phyloP scores from a whole-genome alignment of 1,139 yeast species.

The Sugiyamaella japonica region DNA sequence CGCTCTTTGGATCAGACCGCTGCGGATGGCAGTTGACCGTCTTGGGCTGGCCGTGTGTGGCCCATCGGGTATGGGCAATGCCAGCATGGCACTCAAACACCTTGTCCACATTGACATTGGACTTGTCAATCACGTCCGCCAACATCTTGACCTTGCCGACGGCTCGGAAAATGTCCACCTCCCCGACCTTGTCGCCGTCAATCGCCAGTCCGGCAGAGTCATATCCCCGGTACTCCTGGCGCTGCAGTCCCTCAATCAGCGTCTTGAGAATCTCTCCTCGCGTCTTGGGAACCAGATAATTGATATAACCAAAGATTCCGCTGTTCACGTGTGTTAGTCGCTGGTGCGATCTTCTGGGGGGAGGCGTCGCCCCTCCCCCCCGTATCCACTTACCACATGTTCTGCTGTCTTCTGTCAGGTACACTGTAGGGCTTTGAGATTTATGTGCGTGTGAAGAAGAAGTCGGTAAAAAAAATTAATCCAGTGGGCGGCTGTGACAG shows the following conservation, averaged over 20 bases:
- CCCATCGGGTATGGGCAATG: slow-evolving; percentile 99
- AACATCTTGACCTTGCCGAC: slow-evolving; percentile 90
- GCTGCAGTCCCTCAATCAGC: slow-evolving; percentile 85
- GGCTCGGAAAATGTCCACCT: slow-evolving; percentile 70
- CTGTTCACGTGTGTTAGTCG: slow-evolving; percentile 38
- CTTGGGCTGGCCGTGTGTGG: slow-evolving; percentile 96
- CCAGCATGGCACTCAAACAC: slow-evolving; percentile 86
- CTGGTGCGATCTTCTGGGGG: not conserved
- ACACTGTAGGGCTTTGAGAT: not conserved
- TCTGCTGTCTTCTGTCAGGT: not conserved
- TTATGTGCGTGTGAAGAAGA: not conserved
- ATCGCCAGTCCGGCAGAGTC: slow-evolving; percentile 97
- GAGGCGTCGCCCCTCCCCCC: not conserved
- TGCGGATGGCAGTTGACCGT: slow-evolving; percentile 94
- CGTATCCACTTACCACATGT: slow-evolving; percentile 8
- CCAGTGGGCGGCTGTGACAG: not conserved
- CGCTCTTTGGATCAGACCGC: slow-evolving; percentile 76
- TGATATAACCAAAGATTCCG: slow-evolving; percentile 98
- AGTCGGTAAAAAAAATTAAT: not conserved
- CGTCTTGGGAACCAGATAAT: slow-evolving; percentile 86
- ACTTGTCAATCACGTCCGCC: slow-evolving; percentile 60
- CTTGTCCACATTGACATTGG: slow-evolving; percentile 54
- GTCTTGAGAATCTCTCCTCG: slow-evolving; percentile 92
- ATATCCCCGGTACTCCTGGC: slow-evolving; percentile 96
- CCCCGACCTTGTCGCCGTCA: slow-evolving; percentile 65